Base-by-base conservation (phyloP, 148 eudicot species). In the Beta vulgaris region DNA sequence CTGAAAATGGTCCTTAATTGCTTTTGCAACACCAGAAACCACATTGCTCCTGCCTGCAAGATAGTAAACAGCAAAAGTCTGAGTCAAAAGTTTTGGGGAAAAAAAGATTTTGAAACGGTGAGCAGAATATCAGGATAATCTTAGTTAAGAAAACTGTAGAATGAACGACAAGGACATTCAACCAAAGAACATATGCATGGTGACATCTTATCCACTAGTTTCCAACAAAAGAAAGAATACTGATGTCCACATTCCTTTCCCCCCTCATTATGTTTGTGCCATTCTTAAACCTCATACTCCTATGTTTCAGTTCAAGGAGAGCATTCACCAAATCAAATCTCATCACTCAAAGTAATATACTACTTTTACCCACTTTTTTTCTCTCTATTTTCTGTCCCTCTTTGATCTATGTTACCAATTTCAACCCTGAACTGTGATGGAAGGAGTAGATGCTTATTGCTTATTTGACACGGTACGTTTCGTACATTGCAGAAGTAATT, bases 1-100 rank as follows among this genome's bases (percentile, higher is more conserved):
- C 83, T 87, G 79, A 76, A 95, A 95, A 82, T 92, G 98, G 37
- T 80, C 82, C 73, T 83, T 89, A 67, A 95, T 89, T 35, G 96
- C 77, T 85, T 88, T 91, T 43, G 94, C 99, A 69, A 91, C 84
- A 40, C 98, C 98, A 77, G 85, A 81, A 28, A 92, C 79, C 42
- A 85, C 78, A 79, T 95, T 91, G 86, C 91, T 95, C 78, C 72
- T 92, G 73, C 98, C 98, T 91, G 81, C 43, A 76, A 72, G 42
- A 57, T 46, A 44, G 36, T 57, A 57, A 68, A 21, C 58, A 35
- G 37, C 39, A 72, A 48, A 46, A 35, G 42, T 28, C 44, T 64
- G 31, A 46, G 53, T 42, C 53, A 25, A 36, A 34, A 1, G 0
- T 26, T 42, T 11, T 6, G 11, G 51, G 34, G 31, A 12, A 25